Conservation (phyloP, 192 early-diverging fungal genomes). For the Linnemannia elongata region DNA sequence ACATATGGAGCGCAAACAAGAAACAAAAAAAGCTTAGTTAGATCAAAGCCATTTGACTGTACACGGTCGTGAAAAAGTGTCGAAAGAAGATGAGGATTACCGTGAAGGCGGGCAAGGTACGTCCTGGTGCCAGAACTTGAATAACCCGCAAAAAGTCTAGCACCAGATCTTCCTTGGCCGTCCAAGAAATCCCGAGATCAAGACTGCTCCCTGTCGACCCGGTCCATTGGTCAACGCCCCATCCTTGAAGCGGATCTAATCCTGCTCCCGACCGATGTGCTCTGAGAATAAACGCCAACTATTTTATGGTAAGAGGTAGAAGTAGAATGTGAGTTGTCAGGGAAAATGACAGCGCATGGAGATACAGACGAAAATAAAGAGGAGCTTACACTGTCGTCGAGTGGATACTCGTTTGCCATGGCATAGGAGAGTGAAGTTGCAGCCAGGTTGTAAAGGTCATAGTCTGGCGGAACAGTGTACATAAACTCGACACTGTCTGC, state of each 20-base stretch:
- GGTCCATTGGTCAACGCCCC: not conserved
- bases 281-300: slow-evolving; percentile 36
- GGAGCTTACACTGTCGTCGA: slow-evolving; percentile 29
- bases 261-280: slow-evolving; percentile 19
- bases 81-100: not conserved
- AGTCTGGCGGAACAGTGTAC: slow-evolving; percentile 46
- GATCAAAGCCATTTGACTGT: not conserved
- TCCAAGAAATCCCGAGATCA: slow-evolving; percentile 26
- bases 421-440: slow-evolving; percentile 44
- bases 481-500: slow-evolving; percentile 40
- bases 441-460: slow-evolving; percentile 45
- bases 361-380: not conserved
- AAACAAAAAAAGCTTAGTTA: not conserved
- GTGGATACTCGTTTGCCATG: slow-evolving; percentile 48
- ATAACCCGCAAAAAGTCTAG: slow-evolving; percentile 44
- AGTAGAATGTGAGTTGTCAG: not conserved
- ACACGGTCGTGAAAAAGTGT: not conserved
- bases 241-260: slow-evolving; percentile 14
- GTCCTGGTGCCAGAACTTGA: slow-evolving; percentile 37
- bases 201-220: slow-evolving; percentile 15
- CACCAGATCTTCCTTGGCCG: slow-evolving; percentile 30
- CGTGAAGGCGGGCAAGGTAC: slow-evolving; percentile 35
- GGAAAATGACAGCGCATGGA: not conserved
- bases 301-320: not conserved
- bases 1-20: not conserved